A percentile compares a stretch with the other conserved stretches of the same genome.
These are phyloP conservation scores for Candolleomyces efflorescens DNA, from an alignment of 768 basidiomycete species.

Conservation along the genomic window DNA sequence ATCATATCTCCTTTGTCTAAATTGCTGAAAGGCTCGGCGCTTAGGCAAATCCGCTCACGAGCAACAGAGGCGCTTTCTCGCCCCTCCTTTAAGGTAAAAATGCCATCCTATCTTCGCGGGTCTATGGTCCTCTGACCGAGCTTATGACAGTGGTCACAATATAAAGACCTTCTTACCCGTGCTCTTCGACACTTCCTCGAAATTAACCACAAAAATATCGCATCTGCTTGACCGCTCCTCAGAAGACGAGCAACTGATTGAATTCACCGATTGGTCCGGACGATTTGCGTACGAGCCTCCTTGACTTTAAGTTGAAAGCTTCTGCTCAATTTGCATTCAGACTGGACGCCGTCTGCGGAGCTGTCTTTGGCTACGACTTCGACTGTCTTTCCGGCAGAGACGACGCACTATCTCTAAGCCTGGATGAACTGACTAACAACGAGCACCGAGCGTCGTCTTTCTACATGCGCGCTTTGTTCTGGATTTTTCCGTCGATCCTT, in stretches of 20 bases:
- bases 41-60: conserved; percentile 55
- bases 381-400: conserved; percentile 41
- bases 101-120: background rate
- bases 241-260: conserved; percentile 40
- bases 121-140: conserved; percentile 21
- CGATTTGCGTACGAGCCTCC: conserved; percentile 48
- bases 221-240: conserved; percentile 38
- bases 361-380: conserved; percentile 64
- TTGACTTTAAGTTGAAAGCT: background rate
- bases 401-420: conserved; percentile 41
- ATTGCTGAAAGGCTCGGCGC: background rate
- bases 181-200: conserved; percentile 54
- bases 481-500: conserved; percentile 53
- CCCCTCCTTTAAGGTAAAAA: conserved; percentile 54
- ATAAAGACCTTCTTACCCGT: conserved; percentile 47
- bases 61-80: conserved; percentile 45
- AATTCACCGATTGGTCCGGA: conserved; percentile 55
- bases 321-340: conserved; percentile 22
- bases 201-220: conserved; percentile 48
- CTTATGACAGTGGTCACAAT: conserved; percentile 31
- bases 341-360: conserved; percentile 54
- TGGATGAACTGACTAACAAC: conserved; percentile 59
- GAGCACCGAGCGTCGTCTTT: conserved; percentile 55
- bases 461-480: conserved; percentile 62
- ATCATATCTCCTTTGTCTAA: background rate